A percentile compares a stretch with the other conserved stretches of the same genome.
phyloP scores from a whole-genome alignment of 139 green algal species.

The Chlorokybus atmophyticus region DNA sequence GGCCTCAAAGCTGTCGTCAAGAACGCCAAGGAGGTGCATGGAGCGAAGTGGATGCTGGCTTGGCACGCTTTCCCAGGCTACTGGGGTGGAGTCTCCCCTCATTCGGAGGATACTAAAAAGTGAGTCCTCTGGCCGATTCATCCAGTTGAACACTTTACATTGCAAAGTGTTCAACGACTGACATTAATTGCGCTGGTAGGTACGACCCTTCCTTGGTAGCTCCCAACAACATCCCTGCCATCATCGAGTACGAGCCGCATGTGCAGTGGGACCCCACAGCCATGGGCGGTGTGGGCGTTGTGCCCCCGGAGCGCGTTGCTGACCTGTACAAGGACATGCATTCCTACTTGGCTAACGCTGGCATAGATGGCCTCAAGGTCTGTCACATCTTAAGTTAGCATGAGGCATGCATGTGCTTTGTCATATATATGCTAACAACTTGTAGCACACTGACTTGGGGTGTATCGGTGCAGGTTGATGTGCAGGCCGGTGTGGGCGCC shows the following conservation, averaged over 20 bases:
- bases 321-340: constrained; percentile 79
- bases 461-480: constrained; percentile 8
- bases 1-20: constrained; percentile 3
- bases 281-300: constrained; percentile 32
- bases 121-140: too few species aligned
- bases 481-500: constrained; percentile 33
- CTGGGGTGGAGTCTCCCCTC: too few species aligned
- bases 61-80: constrained; percentile 87
- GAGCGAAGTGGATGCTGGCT: constrained; percentile 50
- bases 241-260: too few species aligned
- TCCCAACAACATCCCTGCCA: too few species aligned
- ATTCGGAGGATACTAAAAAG: too few species aligned
- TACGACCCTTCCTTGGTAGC: too few species aligned
- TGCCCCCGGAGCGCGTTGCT: constrained; percentile 37
- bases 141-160: too few species aligned
- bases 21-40: background rate
- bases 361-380: constrained; percentile 82
- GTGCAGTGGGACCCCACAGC: too few species aligned
- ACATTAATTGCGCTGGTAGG: too few species aligned
- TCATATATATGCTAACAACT: background rate
- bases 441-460: background rate
- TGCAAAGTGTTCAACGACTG: too few species aligned
- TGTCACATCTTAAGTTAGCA: background rate
- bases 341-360: constrained; percentile 50
- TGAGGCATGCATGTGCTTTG: background rate